Conservation (phyloP, 1,284 basidiomycete genomes). For the Apiotrichum mycotoxinovorans region DNA sequence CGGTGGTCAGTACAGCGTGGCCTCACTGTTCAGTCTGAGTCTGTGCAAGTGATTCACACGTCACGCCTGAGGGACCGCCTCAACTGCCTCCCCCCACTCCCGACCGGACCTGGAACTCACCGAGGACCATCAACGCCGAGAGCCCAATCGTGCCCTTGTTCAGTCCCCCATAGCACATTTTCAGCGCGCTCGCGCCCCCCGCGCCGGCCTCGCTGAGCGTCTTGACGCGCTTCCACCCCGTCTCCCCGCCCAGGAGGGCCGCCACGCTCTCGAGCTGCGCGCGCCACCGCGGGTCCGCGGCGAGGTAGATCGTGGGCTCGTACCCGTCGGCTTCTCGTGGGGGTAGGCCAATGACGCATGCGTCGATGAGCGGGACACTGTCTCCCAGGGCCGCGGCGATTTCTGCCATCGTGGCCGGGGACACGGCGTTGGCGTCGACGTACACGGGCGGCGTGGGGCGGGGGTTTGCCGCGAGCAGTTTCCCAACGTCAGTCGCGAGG, state of each 20-base stretch:
- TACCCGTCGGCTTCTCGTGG: neutral
- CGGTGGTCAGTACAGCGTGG: no score
- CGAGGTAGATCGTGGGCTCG: constrained; percentile 21
- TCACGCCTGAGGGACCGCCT: no score
- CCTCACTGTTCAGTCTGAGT: no score
- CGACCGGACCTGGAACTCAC: constrained; percentile 11
- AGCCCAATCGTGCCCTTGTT: constrained; percentile 20
- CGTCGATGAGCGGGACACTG: constrained; percentile 17
- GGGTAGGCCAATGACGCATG: constrained; percentile 20
- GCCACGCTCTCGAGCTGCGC: constrained; percentile 2
- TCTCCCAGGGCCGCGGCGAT: constrained; percentile 7
- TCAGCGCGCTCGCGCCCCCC: constrained; percentile 23
- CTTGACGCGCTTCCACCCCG: neutral
- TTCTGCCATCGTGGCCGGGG: constrained; percentile 10
- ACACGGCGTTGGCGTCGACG: constrained; percentile 24
- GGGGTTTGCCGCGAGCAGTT: neutral
- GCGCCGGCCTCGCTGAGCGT: constrained; percentile 15
- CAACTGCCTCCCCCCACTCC: no score
- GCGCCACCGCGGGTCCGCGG: constrained; percentile 1
- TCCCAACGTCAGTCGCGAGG: constrained; percentile 11
- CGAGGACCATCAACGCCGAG: constrained; percentile 12
- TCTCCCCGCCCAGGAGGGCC: constrained; percentile 1
- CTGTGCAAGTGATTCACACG: no score
- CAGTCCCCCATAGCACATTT: constrained; percentile 26
- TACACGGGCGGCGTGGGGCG: constrained; percentile 14